Base-by-base conservation (phyloP, 2,329 filamentous ascomycete genomes). In the Volutella citrinella region DNA sequence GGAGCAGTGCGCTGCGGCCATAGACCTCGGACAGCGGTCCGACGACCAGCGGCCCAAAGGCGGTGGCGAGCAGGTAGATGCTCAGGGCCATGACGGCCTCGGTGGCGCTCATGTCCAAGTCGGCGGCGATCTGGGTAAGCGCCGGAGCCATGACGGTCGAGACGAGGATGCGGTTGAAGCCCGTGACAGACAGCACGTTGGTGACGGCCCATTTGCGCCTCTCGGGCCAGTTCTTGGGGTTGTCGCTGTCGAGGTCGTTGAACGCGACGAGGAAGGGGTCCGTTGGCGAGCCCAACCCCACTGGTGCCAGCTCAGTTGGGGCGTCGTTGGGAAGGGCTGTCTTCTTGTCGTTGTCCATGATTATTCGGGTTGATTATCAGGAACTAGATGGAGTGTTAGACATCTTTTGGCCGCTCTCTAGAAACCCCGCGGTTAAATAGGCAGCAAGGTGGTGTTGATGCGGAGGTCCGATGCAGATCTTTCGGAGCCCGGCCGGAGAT, bases 61-160 rank as follows among this genome's bases (percentile, higher is more conserved):
- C 67, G 2, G 59, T 65, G 0, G 66, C 65, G 0, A 68, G 52
- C 1, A 69, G 44, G 36, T 66, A 71, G 5, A 68, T 64, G 4
- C 65, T 70, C 14, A 72, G 40, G 0, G 65, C 49, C 52, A 81
- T 63, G 24, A 66, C 65, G 4, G 76, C 59, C 43, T 74, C 62
- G 22, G 58, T 56, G 7, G 63, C 53, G 6, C 49, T 66, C 51
- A 81, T 78, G 25, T 69, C 26, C 10, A 82, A 58, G 23, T 80
- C 73, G 2, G 51, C 49, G 6, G 68, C 64, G 27, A 82, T 73
- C 2, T 63, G 48, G 2, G 61, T 44, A 17, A 82, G 45, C 0
- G 69, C 69, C 0, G 70, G 70, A 0, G 72, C 70, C 57, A 74
- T 69, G 49, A 76, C 73, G 1, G 70, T 71, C 5, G 68, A 71